Conservation (phyloP, 2,329 filamentous ascomycete species). For the Hypoxylon sp. region DNA sequence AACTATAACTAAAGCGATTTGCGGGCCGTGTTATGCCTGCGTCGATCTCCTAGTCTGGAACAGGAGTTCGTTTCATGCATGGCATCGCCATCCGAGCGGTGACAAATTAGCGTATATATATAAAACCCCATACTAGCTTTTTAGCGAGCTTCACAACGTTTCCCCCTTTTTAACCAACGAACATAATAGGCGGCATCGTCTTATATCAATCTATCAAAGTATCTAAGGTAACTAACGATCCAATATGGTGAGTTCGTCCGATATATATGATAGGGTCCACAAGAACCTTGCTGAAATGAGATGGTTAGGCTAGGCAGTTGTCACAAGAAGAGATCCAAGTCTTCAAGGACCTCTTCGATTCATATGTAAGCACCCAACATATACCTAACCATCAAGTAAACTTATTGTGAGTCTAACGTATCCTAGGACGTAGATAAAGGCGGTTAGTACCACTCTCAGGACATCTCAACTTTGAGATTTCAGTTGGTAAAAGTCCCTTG, state of each 20-base stretch:
- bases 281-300: constrained; percentile 17
- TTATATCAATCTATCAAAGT: background rate
- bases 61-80: constrained; percentile 42
- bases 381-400: no score
- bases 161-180: constrained; percentile 11
- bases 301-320: constrained; percentile 45
- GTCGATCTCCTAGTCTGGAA: constrained; percentile 39
- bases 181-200: background rate
- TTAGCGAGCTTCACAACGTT: constrained; percentile 4
- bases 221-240: background rate
- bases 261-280: no score
- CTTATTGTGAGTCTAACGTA: constrained; percentile 6
- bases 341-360: constrained; percentile 53
- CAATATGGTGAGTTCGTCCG: constrained; percentile 42
- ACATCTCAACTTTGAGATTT: background rate
- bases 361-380: constrained; percentile 45
- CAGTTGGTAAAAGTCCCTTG: background rate
- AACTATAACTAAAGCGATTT: constrained; percentile 5
- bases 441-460: constrained; percentile 41
- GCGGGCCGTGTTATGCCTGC: constrained; percentile 26
- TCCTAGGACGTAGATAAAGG: constrained; percentile 50
- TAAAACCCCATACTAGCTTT: constrained; percentile 4
- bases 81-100: constrained; percentile 26
- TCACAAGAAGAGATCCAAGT: constrained; percentile 52
- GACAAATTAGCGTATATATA: constrained; percentile 10